Evolutionary conservation across 202 grass and related monocot species (phyloP).

Genomic region (Schoenoplectus triqueter): DNA sequence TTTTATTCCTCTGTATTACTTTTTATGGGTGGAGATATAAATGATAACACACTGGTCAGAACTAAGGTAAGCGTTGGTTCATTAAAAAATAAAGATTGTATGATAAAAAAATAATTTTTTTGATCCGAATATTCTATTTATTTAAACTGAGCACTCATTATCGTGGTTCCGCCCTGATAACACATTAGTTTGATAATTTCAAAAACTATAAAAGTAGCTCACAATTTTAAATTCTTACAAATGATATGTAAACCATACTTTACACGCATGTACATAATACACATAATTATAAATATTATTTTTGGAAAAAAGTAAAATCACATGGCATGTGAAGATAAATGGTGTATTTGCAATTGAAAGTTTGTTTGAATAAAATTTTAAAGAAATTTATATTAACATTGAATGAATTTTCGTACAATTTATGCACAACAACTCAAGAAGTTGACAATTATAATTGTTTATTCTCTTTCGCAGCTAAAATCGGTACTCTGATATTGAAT

Average conservation of each 20-base stretch:
- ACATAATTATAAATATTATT: not conserved
- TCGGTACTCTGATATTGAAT: not conserved
- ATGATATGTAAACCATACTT: not conserved
- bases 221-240: not conserved
- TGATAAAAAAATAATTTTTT: too few relatives aligned
- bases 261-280: not conserved
- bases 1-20: not conserved
- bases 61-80: too few relatives aligned
- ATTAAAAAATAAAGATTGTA: too few relatives aligned
- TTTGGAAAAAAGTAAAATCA: not conserved
- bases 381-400: not conserved
- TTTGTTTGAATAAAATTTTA: not conserved
- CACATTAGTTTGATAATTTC: not conserved
- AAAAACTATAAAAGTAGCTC: not conserved
- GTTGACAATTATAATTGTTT: conserved; percentile 18
- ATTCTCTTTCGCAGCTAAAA: not conserved
- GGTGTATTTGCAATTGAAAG: not conserved
- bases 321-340: not conserved
- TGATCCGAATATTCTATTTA: too few relatives aligned
- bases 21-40: not conserved
- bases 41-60: not conserved
- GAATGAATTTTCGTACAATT: not conserved
- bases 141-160: too few relatives aligned
- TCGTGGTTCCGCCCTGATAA: not conserved
- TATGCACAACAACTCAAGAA: not conserved